These are phyloP conservation scores for Litchi chinensis DNA, from an alignment of 345 rosid species.

Conservation along the genomic window DNA sequence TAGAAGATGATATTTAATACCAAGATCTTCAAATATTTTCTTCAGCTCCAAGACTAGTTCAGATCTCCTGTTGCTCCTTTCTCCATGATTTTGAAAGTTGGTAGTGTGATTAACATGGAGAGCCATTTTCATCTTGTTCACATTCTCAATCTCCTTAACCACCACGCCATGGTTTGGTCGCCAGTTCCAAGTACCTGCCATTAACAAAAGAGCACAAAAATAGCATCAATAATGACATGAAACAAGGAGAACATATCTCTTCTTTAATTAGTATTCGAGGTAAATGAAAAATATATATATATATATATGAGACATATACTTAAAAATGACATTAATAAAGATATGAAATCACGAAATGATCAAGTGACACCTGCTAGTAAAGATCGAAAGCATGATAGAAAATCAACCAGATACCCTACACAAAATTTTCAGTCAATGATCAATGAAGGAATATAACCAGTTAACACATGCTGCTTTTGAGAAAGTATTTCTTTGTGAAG, in stretches of 20 bases:
- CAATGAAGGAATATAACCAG: background rate
- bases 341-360: background rate
- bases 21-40: slow-evolving; percentile 59
- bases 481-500: background rate
- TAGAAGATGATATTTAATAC: slow-evolving; percentile 56
- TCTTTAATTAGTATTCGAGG: no score
- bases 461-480: background rate
- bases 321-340: background rate
- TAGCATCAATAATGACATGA: background rate
- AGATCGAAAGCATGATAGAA: background rate
- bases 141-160: slow-evolving; percentile 66
- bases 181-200: slow-evolving; percentile 75
- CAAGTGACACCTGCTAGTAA: background rate
- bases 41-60: slow-evolving; percentile 59
- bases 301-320: background rate
- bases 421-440: background rate
- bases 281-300: background rate
- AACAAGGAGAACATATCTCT: background rate
- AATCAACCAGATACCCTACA: background rate
- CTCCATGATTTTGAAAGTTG: slow-evolving; percentile 64
- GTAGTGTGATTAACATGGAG: slow-evolving; percentile 62
- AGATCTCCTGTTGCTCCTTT: slow-evolving; percentile 56
- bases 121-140: slow-evolving; percentile 75
- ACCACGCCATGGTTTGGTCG: slow-evolving; percentile 49
- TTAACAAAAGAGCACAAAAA: background rate